Evolutionary conservation across 495 filamentous ascomycete species (phyloP).

Genomic region (Podospora conica): DNA sequence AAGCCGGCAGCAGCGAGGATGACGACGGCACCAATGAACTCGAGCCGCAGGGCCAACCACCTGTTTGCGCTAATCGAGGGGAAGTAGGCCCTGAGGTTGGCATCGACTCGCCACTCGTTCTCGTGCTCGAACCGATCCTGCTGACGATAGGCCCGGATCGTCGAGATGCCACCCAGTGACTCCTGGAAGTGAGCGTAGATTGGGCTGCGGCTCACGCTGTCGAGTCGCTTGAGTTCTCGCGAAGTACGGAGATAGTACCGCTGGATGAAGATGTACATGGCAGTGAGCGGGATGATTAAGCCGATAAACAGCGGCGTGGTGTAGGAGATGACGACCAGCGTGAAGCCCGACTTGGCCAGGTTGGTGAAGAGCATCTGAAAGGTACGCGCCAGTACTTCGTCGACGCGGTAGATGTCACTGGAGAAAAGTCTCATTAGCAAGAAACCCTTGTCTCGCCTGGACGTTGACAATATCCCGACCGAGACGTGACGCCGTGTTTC

Average conservation of each 20-base stretch:
- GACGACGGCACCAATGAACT: conserved; percentile 93
- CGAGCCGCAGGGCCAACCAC: conserved; percentile 92
- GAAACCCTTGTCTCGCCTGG: background rate
- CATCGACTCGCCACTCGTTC: conserved; percentile 97
- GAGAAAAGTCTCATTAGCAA: conserved; percentile 25
- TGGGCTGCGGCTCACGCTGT: conserved; percentile 90
- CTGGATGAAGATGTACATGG: conserved; percentile 87
- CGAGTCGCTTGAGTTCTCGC: conserved; percentile 89
- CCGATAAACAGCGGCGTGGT: conserved; percentile 76
- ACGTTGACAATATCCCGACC: conserved; percentile 11
- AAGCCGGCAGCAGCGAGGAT: conserved; percentile 84
- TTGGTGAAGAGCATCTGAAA: conserved; percentile 96
- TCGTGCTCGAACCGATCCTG: conserved; percentile 80
- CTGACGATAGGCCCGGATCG: conserved; percentile 95
- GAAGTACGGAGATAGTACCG: conserved; percentile 96
- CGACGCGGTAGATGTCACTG: conserved; percentile 91
- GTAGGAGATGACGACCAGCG: conserved; percentile 74
- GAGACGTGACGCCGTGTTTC: conserved; percentile 7
- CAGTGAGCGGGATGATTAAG: conserved; percentile 72
- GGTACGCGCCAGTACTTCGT: conserved; percentile 87
- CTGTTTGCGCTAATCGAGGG: conserved; percentile 93
- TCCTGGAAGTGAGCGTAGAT: conserved; percentile 99
- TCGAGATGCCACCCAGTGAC: conserved; percentile 87
- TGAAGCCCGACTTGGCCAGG: conserved; percentile 75
- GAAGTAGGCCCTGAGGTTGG: conserved; percentile 91